Percentiles rank a stretch among this genome's conserved stretches.
Evolutionary conservation across 352 stramenopile genomes (phyloP).

Genomic region (Pythium pyrilobum): DNA sequence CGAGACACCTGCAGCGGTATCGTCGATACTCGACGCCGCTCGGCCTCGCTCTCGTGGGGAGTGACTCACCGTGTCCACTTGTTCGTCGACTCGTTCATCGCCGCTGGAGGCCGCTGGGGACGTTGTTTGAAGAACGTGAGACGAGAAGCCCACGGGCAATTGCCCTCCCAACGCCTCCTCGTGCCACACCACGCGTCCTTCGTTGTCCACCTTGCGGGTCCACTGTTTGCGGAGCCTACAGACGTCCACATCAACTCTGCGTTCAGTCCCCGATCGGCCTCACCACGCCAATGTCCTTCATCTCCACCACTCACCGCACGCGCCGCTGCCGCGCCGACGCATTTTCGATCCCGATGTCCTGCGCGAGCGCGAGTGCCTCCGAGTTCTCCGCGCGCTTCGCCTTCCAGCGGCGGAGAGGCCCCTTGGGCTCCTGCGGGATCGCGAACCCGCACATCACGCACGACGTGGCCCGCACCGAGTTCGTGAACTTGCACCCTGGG

Average conservation of each 20-base stretch:
- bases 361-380: neutral
- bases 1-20: neutral
- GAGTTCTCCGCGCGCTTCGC: neutral
- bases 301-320: too few species aligned
- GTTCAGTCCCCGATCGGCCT: too few species aligned
- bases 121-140: neutral
- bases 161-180: neutral
- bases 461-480: slow-evolving; percentile 1
- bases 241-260: neutral
- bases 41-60: too few species aligned
- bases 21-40: too few species aligned
- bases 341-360: neutral
- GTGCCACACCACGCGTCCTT: slow-evolving; percentile 4
- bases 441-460: slow-evolving; percentile 10
- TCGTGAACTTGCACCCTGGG: slow-evolving; percentile 11
- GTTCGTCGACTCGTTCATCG: too few species aligned
- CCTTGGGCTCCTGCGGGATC: slow-evolving; percentile 1
- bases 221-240: slow-evolving; percentile 4
- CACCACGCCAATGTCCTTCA: too few species aligned
- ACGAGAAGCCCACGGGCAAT: neutral
- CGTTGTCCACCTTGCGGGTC: slow-evolving; percentile 1
- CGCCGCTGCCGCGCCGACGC: neutral
- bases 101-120: too few species aligned
- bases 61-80: too few species aligned
- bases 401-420: neutral